A percentile compares a stretch with the other conserved stretches of the same genome.
These are phyloP conservation scores for Trichoderma afroharzianum DNA, from an alignment of 2,329 filamentous ascomycete species.

Conservation along the genomic window DNA sequence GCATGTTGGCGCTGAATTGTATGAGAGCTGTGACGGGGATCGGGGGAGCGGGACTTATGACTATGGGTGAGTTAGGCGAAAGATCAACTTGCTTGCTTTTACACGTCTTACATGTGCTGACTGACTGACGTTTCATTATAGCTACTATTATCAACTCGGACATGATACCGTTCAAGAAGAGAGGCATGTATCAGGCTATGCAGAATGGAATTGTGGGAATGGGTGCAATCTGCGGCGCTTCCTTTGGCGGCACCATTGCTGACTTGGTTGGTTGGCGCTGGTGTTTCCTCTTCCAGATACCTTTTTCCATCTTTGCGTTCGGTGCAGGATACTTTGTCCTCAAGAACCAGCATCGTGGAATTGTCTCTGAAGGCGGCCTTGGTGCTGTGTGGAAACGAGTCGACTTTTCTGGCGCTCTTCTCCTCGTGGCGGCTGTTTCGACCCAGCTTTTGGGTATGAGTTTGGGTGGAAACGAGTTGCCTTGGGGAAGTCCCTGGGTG, in stretches of 20 bases:
- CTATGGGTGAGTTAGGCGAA: slow-evolving; percentile 51
- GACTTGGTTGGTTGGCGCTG: slow-evolving; percentile 65
- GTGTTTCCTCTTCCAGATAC: slow-evolving; percentile 62
- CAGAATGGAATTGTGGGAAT: slow-evolving; percentile 61
- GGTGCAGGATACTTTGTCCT: slow-evolving; percentile 50
- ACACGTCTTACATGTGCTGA: background rate
- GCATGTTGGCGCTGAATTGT: slow-evolving; percentile 57
- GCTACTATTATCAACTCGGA: slow-evolving; percentile 58
- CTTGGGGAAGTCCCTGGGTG: slow-evolving; percentile 50
- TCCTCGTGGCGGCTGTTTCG: slow-evolving; percentile 57
- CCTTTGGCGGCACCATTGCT: slow-evolving; percentile 61
- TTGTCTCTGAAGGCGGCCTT: slow-evolving; percentile 30
- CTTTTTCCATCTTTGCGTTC: slow-evolving; percentile 54
- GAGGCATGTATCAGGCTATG: slow-evolving; percentile 58
- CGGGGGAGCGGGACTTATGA: slow-evolving; percentile 65
- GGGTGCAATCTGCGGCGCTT: slow-evolving; percentile 59
- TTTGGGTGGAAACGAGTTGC: slow-evolving; percentile 52
- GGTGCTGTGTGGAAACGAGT: slow-evolving; percentile 49
- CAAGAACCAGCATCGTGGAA: slow-evolving; percentile 25
- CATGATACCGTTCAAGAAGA: slow-evolving; percentile 54
- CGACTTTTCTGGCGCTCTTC: slow-evolving; percentile 54
- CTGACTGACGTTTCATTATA: slow-evolving; percentile 22
- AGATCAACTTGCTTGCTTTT: no score
- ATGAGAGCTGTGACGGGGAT: slow-evolving; percentile 66
- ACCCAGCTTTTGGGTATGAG: slow-evolving; percentile 54